Evolutionary conservation across 345 rosid species (phyloP).

Genomic region (Microcos paniculata): DNA sequence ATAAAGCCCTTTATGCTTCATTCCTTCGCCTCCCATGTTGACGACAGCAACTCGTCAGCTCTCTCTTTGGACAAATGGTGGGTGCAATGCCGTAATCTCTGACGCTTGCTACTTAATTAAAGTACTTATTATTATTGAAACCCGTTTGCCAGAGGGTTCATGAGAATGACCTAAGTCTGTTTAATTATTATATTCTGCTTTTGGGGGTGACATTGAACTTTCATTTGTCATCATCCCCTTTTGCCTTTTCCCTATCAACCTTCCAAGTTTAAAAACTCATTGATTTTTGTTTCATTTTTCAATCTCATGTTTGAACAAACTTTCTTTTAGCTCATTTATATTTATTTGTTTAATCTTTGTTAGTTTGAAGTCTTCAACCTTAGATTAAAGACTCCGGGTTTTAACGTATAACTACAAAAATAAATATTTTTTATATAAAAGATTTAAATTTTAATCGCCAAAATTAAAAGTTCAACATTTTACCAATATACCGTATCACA

Average conservation of each 20-base stretch:
- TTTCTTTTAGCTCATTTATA: not conserved
- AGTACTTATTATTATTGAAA: not conserved
- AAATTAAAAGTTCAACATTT: too few relatives aligned
- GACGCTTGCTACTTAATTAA: not conserved
- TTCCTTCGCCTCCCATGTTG: too few relatives aligned
- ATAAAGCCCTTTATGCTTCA: not conserved
- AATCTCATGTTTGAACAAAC: not conserved
- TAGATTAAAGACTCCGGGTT: not conserved
- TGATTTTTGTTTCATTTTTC: not conserved
- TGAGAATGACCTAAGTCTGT: not conserved
- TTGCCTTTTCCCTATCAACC: not conserved
- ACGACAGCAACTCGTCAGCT: conserved; percentile 8
- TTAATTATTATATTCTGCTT: not conserved
- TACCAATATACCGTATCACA: too few relatives aligned
- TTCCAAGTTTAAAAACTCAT: not conserved
- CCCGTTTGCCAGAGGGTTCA: not conserved
- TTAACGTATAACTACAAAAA: too few relatives aligned
- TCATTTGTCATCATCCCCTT: not conserved
- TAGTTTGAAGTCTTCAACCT: not conserved
- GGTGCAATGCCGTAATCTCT: not conserved
- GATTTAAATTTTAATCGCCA: too few relatives aligned
- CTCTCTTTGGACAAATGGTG: not conserved
- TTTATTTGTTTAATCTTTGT: not conserved
- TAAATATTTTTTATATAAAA: too few relatives aligned
- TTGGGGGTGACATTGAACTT: not conserved